These are phyloP conservation scores for Amphibolis antarctica DNA, from an alignment of 106 monocot species.

Conservation along the genomic window DNA sequence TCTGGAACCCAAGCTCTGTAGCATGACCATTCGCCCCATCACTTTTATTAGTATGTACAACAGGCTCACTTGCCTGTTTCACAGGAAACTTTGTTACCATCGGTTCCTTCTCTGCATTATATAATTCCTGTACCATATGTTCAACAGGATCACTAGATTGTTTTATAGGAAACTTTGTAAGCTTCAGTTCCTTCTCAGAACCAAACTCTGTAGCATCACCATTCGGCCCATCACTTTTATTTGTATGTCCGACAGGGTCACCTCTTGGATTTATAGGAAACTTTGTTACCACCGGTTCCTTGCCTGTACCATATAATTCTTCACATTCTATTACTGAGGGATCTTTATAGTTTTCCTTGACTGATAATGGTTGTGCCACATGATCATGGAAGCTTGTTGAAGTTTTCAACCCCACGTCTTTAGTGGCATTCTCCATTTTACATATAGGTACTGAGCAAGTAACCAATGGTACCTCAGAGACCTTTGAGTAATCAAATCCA, in stretches of 20 bases:
- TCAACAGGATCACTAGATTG: constrained; percentile 14
- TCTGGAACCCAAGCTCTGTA: constrained; percentile 1
- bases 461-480: neutral
- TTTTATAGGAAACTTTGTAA: no score
- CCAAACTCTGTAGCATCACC: neutral
- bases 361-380: constrained; percentile 2
- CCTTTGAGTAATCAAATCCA: constrained; percentile 1
- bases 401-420: neutral
- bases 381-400: neutral
- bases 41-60: neutral
- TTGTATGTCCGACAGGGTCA: neutral
- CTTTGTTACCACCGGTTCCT: constrained; percentile 7
- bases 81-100: neutral
- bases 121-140: constrained; percentile 4
- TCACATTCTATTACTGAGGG: constrained; percentile 9
- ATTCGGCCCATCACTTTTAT: constrained; percentile 3
- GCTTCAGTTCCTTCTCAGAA: neutral
- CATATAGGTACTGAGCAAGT: neutral
- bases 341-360: constrained; percentile 8
- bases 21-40: neutral
- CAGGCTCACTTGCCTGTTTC: constrained; percentile 7
- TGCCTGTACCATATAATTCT: constrained; percentile 9
- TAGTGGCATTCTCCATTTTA: neutral
- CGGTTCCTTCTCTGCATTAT: constrained; percentile 16
- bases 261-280: constrained; percentile 7